Evolutionary conservation across 2,329 filamentous ascomycete species (phyloP), one percentile per base, ranked within the genome.

Genomic region (Fusarium decemcellulare): DNA sequence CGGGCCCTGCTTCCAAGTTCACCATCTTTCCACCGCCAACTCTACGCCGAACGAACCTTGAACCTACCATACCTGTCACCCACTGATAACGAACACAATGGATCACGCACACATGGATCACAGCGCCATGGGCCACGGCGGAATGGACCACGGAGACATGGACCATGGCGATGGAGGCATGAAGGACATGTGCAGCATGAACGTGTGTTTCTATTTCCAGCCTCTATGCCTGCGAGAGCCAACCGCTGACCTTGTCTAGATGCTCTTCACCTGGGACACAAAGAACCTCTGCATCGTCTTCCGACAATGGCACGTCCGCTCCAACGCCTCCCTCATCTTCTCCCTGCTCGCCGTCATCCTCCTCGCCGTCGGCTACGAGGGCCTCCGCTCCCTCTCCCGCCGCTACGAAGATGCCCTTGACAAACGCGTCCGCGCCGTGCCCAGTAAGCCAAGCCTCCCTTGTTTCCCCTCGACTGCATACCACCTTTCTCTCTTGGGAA

Each of bases 261-360:
- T 98, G 95, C 90, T 98, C 72, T 99, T 99, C 85, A 98, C 94
- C 66, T 99, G 95, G 95, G 90, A 94, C 80, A 95, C 95, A 4
- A 89, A 87, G 60, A 92, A 98, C 82, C 93, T 99, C 70, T 99
- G 96, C 87, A 97, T 99, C 81, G 89, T 99, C 80, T 99, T 98
- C 86, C 88, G 87, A 74, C 90, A 91, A 81, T 99, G 96, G 96
- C 95, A 93, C 82, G 83, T 99, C 80, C 90, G 87, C 67, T 90
- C 91, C 65, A 90, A 91, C 4, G 76, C 88, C 55, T 92, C 92
- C 36, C 91, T 99, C 61, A 75, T 98, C 79, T 80, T 94, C 76
- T 97, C 95, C 30, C 90, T 99, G 65, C 74, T 96, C 72, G 93
- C 90, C 72, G 91, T 99, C 74, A 88, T 97, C 64, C 86, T 92